Evolutionary conservation across 371 early-diverging fungal species (phyloP), one percentile per base, ranked within the genome.

Genomic region (Nematocida homosporus): DNA sequence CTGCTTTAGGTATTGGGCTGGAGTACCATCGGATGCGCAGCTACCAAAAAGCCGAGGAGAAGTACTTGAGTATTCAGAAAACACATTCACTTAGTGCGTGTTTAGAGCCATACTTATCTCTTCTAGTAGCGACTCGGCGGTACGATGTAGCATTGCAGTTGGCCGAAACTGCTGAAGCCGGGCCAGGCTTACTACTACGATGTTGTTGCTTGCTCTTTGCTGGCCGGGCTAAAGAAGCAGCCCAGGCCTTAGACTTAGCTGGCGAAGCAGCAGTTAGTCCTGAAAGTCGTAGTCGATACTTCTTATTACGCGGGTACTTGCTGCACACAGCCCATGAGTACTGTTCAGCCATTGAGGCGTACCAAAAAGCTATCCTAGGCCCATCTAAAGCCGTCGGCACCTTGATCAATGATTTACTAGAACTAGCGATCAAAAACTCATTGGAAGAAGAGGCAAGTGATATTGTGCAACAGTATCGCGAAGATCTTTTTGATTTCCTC

Each of bases 401-500:
- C 37, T 37, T 72, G 35, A 44, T 72, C 48, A 72, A 72, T 48
- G 75, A 72, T 47, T 40, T 72, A 20, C 53, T 72, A 8, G 75
- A 72, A 54, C 63, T 72, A 13, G 75, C 75, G n/a, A 72, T 72
- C 38, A 72, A 72, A 44, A 59, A 72, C 60, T 72, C 75, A 6
- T 34, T 72, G 20, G 75, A 72, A 25, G 52, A 42, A 23, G 38
- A 47, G 38, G 51, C 25, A 16, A 61, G 51, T 10, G 52, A 61
- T 29, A 53, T 61, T 4, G 18, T 44, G 4, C 20, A 53, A 1
- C 75, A 72, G 61, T 72, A 72, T 42, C 48, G 29, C 50, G 60
- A 72, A 37, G 75, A 72, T 35, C 40, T 72, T 34, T 72, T 72
- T 72, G 75, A 72, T 40, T 72, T 59, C 30, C 75, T 72, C 6